Percentiles rank a stretch among this genome's conserved stretches.
These are phyloP conservation scores for Clonostachys sp. DNA, from an alignment of 2,329 filamentous ascomycete species.

Conservation along the genomic window DNA sequence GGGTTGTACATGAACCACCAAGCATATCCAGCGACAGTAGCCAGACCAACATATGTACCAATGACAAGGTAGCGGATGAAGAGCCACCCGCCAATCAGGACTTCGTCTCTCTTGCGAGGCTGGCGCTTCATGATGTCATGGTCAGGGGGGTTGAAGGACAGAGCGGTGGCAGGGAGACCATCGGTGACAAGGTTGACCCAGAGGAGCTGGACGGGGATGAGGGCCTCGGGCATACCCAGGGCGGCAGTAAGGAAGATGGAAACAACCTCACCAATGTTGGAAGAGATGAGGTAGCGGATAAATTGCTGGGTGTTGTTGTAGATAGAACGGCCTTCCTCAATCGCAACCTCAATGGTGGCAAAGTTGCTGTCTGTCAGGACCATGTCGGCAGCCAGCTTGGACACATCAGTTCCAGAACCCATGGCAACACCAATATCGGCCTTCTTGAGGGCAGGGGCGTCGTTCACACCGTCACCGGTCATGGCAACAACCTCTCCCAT, in stretches of 20 bases:
- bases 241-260: conserved; percentile 98
- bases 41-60: conserved; percentile 88
- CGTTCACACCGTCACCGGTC: conserved; percentile 98
- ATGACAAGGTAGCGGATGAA: conserved; percentile 98
- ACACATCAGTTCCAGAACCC: conserved; percentile 96
- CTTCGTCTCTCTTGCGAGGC: conserved; percentile 87
- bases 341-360: conserved; percentile 91
- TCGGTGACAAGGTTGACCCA: conserved; percentile 99
- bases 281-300: conserved; percentile 97
- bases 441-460: conserved; percentile 96
- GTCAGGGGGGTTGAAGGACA: conserved; percentile 98
- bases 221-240: conserved; percentile 92
- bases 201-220: conserved; percentile 93
- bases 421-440: conserved; percentile 98
- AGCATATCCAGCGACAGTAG: conserved; percentile 95
- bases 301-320: conserved; percentile 99
- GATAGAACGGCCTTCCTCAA: conserved; percentile 95
- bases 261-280: conserved; percentile 98
- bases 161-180: conserved; percentile 88
- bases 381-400: conserved; percentile 96
- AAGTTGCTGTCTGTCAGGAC: conserved; percentile 98
- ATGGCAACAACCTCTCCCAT: conserved; percentile 94
- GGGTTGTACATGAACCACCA: conserved; percentile 99
- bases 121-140: conserved; percentile 94
- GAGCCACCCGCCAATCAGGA: conserved; percentile 89